A percentile compares a stretch with the other conserved stretches of the same genome.
Evolutionary conservation across 108 stramenopile species (phyloP).

Genomic region (Fistulifera solaris): DNA sequence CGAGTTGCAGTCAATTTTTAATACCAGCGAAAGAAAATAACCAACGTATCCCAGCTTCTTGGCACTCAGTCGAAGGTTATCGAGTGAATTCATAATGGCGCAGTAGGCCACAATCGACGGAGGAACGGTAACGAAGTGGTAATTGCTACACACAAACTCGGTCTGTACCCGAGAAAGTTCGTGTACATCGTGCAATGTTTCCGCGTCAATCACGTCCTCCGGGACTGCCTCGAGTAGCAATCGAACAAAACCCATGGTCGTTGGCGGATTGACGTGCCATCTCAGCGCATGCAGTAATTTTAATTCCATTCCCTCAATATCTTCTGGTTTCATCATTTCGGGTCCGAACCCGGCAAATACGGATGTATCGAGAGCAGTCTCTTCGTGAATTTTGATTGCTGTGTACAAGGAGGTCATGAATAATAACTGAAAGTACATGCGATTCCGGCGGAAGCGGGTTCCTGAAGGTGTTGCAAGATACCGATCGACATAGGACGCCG

Average conservation of each 20-base stretch:
- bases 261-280: conserved; percentile 42
- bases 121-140: conserved; percentile 14
- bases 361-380: conserved; percentile 31
- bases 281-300: conserved; percentile 26
- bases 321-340: conserved; percentile 29
- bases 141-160: conserved; percentile 26
- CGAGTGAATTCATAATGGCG: conserved; percentile 31
- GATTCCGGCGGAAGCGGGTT: conserved; percentile 15
- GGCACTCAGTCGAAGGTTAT: conserved; percentile 10
- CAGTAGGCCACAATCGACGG: conserved; percentile 32
- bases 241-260: conserved; percentile 18
- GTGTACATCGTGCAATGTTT: conserved; percentile 6
- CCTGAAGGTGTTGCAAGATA: conserved; percentile 23
- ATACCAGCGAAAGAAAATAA: too few relatives aligned
- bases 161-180: conserved; percentile 28
- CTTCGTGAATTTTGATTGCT: conserved; percentile 60
- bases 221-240: conserved; percentile 9
- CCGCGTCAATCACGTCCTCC: neutral
- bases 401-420: conserved; percentile 58
- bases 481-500: conserved; percentile 52
- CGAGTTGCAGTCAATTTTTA: too few relatives aligned
- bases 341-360: conserved; percentile 48
- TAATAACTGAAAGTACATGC: conserved; percentile 49
- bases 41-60: too few relatives aligned
- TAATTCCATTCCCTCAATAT: conserved; percentile 51